These are phyloP conservation scores for Aspergillus terreus DNA, from an alignment of 2,329 filamentous ascomycete species.

Conservation along the genomic window DNA sequence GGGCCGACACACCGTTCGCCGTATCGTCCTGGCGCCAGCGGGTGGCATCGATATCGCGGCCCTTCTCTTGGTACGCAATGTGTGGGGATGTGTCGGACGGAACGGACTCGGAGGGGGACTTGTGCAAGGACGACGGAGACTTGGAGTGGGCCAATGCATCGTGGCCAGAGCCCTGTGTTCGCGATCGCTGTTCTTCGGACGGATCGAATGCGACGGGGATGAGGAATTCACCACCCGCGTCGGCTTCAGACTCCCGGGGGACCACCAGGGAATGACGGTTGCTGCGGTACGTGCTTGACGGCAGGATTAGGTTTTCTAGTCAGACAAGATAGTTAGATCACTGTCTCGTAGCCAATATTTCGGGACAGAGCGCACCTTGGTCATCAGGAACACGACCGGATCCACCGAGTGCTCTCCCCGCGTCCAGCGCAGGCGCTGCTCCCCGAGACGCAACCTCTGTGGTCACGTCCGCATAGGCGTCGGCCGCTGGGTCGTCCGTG, in stretches of 20 bases:
- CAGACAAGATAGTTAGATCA: not conserved
- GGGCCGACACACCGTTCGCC: slow-evolving; percentile 53
- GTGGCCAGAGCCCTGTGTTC: slow-evolving; percentile 38
- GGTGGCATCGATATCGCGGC: slow-evolving; percentile 55
- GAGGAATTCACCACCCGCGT: slow-evolving; percentile 65
- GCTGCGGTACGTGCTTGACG: slow-evolving; percentile 72
- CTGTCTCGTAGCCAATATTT: not conserved
- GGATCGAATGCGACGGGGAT: slow-evolving; percentile 74
- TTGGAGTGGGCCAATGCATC: slow-evolving; percentile 27
- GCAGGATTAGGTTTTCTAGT: slow-evolving; percentile 63
- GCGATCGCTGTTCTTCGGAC: slow-evolving; percentile 55
- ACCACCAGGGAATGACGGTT: slow-evolving; percentile 67
- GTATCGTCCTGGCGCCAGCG: slow-evolving; percentile 30
- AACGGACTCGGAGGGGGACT: slow-evolving; percentile 25
- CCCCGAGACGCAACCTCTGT: slow-evolving; percentile 23
- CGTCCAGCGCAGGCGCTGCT: slow-evolving; percentile 20
- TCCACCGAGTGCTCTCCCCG: slow-evolving; percentile 21
- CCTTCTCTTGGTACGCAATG: slow-evolving; percentile 86
- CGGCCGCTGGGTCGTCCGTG: slow-evolving; percentile 55
- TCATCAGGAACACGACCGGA: slow-evolving; percentile 22
- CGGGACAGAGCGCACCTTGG: slow-evolving; percentile 25
- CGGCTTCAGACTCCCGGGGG: slow-evolving; percentile 53
- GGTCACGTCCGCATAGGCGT: slow-evolving; percentile 57
- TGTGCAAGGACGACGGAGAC: slow-evolving; percentile 28
- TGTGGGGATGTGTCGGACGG: slow-evolving; percentile 67